A percentile compares a stretch with the other conserved stretches of the same genome.
phyloP scores from a whole-genome alignment of 306 rosid genomes.

The Cicer yamashitae region DNA sequence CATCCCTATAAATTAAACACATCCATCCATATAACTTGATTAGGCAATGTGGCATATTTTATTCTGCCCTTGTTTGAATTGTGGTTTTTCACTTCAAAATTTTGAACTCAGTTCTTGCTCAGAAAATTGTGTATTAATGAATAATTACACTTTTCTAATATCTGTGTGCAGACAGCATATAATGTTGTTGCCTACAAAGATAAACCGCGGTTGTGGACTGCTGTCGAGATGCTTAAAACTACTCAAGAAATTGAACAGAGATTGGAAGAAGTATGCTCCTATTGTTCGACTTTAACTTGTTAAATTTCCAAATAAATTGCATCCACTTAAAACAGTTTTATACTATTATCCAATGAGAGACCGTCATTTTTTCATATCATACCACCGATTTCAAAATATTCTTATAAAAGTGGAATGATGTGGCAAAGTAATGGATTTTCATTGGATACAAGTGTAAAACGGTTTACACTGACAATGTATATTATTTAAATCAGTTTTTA shows the following conservation, averaged over 20 bases:
- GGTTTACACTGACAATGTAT: too few species aligned
- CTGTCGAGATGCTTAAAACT: constrained; percentile 79
- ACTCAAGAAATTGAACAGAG: constrained; percentile 81
- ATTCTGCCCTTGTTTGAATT: background rate
- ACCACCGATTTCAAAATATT: too few species aligned
- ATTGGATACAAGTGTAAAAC: too few species aligned
- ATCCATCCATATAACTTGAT: background rate
- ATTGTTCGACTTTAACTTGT: constrained; percentile 19
- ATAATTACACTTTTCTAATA: constrained; percentile 25
- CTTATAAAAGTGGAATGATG: too few species aligned
- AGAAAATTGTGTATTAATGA: background rate
- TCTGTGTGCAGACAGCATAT: constrained; percentile 70
- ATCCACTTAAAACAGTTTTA: background rate
- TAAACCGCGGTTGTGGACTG: constrained; percentile 86
- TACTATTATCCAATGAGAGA: too few species aligned
- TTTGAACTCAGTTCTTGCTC: background rate
- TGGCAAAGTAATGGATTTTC: too few species aligned
- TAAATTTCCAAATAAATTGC: constrained; percentile 29
- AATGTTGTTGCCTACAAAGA: constrained; percentile 83
- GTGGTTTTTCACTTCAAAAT: background rate
- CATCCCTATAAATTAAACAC: background rate
- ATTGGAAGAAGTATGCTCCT: constrained; percentile 66
- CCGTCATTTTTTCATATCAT: too few species aligned
- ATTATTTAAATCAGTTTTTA: too few species aligned
- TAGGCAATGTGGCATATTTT: background rate